Percentiles rank a stretch among this genome's conserved stretches.
phyloP scores from a whole-genome alignment of 1,284 basidiomycete species.

The Thelephora terrestris region DNA sequence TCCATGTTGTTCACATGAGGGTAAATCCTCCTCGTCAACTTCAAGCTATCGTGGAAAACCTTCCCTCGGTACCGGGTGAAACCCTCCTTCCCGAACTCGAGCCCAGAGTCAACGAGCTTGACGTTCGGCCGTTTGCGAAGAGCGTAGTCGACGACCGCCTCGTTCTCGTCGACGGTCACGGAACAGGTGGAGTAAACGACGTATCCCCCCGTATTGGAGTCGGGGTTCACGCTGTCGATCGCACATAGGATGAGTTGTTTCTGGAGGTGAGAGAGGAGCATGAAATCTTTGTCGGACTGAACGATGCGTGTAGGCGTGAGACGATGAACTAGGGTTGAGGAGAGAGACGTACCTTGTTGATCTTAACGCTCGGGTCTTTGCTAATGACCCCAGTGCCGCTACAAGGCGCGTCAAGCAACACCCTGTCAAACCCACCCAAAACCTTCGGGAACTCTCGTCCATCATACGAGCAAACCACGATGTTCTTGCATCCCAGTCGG shows the following conservation, averaged over 20 bases:
- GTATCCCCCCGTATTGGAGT: conserved; percentile 87
- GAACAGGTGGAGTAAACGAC: conserved; percentile 99
- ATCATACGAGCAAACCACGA: conserved; percentile 95
- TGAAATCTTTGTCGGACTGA: conserved; percentile 91
- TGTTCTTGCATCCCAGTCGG: conserved; percentile 96
- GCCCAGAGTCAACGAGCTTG: conserved; percentile 86
- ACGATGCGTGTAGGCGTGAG: background rate
- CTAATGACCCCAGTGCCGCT: conserved; percentile 97
- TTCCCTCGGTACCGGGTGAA: conserved; percentile 89
- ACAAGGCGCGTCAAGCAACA: conserved; percentile 95
- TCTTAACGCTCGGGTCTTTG: conserved; percentile 96
- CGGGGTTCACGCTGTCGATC: conserved; percentile 89
- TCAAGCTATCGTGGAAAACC: conserved; percentile 73
- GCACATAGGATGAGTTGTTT: conserved; percentile 98
- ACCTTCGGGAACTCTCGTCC: conserved; percentile 99
- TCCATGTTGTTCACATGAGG: conserved; percentile 95
- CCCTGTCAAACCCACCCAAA: conserved; percentile 96
- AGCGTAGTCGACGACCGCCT: conserved; percentile 98
- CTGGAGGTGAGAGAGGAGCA: conserved; percentile 90
- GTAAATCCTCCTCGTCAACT: conserved; percentile 81
- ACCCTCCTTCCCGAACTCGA: conserved; percentile 90
- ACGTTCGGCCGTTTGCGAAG: conserved; percentile 93
- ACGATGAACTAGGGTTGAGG: conserved; percentile 4
- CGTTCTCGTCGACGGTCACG: conserved; percentile 97
- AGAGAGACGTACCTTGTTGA: conserved; percentile 75